Evolutionary conservation across 495 filamentous ascomycete species (phyloP).

Genomic region (Bombardia bombarda): DNA sequence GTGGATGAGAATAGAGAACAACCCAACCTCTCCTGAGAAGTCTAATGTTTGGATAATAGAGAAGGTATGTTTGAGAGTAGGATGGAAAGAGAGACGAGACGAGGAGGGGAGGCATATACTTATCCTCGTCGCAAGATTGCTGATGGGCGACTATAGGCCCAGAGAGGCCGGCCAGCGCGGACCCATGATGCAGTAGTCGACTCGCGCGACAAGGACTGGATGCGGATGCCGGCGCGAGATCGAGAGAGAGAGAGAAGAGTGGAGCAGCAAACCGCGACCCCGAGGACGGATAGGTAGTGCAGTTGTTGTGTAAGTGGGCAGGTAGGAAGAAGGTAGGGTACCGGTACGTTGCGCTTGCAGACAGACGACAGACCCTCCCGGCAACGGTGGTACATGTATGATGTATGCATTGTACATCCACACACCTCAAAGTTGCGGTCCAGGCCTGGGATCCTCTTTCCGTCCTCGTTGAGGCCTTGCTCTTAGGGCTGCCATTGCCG

Average conservation of each 20-base stretch:
- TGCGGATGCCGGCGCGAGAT: conserved; percentile 17
- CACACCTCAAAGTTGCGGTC: too few relatives aligned
- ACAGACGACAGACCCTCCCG: too few relatives aligned
- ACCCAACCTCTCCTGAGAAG: conserved; percentile 25
- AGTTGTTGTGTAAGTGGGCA: too few relatives aligned
- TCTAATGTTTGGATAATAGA: conserved; percentile 10
- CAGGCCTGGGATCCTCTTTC: too few relatives aligned
- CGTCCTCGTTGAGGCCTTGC: too few relatives aligned
- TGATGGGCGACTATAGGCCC: conserved; percentile 25
- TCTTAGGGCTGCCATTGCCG: too few relatives aligned
- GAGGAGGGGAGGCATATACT: conserved; percentile 22
- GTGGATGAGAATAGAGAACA: conserved; percentile 15
- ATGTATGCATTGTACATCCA: too few relatives aligned
- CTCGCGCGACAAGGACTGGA: conserved; percentile 9
- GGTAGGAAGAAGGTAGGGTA: too few relatives aligned
- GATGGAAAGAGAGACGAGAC: conserved; percentile 23
- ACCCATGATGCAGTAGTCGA: conserved; percentile 24
- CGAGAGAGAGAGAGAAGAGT: conserved; percentile 1
- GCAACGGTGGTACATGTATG: too few relatives aligned
- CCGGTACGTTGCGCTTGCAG: too few relatives aligned
- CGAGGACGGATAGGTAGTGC: too few relatives aligned
- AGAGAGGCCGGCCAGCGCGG: conserved; percentile 26
- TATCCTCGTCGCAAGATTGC: conserved; percentile 23
- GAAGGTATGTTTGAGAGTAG: conserved; percentile 22
- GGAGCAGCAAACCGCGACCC: too few relatives aligned